Evolutionary conservation across 2,329 filamentous ascomycete species (phyloP).

Genomic region (Chlorencoelia australis): DNA sequence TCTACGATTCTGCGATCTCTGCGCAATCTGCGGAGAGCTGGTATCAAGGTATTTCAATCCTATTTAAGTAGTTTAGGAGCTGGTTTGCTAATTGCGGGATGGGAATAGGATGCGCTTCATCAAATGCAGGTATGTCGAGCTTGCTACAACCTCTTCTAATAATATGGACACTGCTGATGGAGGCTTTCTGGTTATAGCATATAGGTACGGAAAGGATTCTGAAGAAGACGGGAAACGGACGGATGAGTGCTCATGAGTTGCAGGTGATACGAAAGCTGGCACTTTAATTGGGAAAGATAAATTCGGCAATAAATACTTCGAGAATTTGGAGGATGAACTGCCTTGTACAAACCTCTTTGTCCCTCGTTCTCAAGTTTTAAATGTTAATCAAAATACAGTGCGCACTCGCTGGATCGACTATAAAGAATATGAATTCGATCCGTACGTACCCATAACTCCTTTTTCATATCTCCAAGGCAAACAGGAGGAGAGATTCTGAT

Average conservation of each 20-base stretch:
- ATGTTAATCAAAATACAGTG: slow-evolving; percentile 41
- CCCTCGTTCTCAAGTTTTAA: neutral
- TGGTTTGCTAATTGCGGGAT: slow-evolving; percentile 29
- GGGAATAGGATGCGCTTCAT: slow-evolving; percentile 68
- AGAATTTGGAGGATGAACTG: slow-evolving; percentile 83
- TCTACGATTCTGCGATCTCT: slow-evolving; percentile 83
- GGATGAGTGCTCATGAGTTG: slow-evolving; percentile 12
- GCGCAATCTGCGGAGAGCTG: slow-evolving; percentile 77
- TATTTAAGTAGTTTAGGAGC: neutral
- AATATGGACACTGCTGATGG: slow-evolving; percentile 14
- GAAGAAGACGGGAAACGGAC: neutral
- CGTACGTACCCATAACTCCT: slow-evolving; percentile 38
- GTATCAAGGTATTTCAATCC: slow-evolving; percentile 62
- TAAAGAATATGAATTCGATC: slow-evolving; percentile 74
- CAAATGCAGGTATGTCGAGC: slow-evolving; percentile 74
- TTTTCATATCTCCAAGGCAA: too few species aligned
- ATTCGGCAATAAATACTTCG: slow-evolving; percentile 96
- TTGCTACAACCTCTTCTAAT: slow-evolving; percentile 14
- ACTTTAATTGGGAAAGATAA: slow-evolving; percentile 74
- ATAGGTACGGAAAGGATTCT: slow-evolving; percentile 17
- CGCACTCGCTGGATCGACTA: slow-evolving; percentile 98
- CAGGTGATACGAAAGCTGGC: slow-evolving; percentile 95
- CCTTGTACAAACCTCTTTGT: slow-evolving; percentile 52
- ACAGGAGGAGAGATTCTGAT: slow-evolving; percentile 9
- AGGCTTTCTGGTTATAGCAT: slow-evolving; percentile 17